Conservation (phyloP, 2,329 filamentous ascomycete genomes). For the Blastomyces silverae region DNA sequence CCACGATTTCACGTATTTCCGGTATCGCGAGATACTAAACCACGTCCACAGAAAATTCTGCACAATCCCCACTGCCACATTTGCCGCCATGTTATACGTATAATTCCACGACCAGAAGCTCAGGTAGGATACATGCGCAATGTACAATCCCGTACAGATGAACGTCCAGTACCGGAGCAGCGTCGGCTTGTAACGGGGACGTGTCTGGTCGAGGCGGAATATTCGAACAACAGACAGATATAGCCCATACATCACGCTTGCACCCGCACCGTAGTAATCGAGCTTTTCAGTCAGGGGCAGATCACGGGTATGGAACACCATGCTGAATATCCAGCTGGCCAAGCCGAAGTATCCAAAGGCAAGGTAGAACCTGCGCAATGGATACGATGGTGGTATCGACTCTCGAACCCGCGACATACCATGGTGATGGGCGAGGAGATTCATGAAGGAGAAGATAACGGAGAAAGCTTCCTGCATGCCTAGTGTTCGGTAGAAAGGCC, state of each 20-base stretch:
- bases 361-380: slow-evolving; percentile 73
- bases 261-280: slow-evolving; percentile 93
- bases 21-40: slow-evolving; percentile 71
- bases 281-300: slow-evolving; percentile 80
- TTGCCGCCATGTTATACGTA: slow-evolving; percentile 95
- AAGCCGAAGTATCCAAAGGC: slow-evolving; percentile 73
- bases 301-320: slow-evolving; percentile 88
- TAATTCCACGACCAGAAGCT: slow-evolving; percentile 89
- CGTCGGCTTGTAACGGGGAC: slow-evolving; percentile 43
- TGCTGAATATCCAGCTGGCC: slow-evolving; percentile 77
- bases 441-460: slow-evolving; percentile 87
- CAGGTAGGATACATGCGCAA: slow-evolving; percentile 72
- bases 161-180: slow-evolving; percentile 68
- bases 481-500: slow-evolving; percentile 85
- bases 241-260: slow-evolving; percentile 80
- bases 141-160: slow-evolving; percentile 64
- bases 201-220: slow-evolving; percentile 65
- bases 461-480: slow-evolving; percentile 94
- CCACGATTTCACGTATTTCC: slow-evolving; percentile 66
- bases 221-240: slow-evolving; percentile 79
- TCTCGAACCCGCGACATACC: slow-evolving; percentile 66
- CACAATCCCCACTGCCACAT: slow-evolving; percentile 71
- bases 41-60: slow-evolving; percentile 80
- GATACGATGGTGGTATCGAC: slow-evolving; percentile 64
- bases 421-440: slow-evolving; percentile 75